phyloP scores from a whole-genome alignment of 257 asterid genomes.

The Gardenia jasminoides region DNA sequence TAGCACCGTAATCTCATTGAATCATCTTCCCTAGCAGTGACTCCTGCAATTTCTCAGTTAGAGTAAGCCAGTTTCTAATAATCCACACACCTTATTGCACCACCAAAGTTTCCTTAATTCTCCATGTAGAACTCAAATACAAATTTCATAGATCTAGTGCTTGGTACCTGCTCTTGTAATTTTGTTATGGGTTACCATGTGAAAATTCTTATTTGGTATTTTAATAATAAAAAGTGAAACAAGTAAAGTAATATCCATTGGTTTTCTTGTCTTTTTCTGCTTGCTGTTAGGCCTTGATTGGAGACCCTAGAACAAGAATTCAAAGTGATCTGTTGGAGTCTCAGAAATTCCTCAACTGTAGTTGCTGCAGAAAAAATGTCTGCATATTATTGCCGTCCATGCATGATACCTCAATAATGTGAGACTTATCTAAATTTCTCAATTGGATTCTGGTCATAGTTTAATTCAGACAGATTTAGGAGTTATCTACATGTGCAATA shows the following conservation, averaged over 20 bases:
- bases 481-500: not conserved
- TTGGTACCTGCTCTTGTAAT: not conserved
- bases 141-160: not conserved
- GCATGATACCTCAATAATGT: slow-evolving; percentile 84
- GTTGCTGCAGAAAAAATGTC: slow-evolving; percentile 66
- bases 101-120: not conserved
- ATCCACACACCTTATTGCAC: not conserved
- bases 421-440: slow-evolving; percentile 26
- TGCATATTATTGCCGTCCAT: slow-evolving; percentile 53
- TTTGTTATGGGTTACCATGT: not conserved
- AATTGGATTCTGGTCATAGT: slow-evolving; percentile 2
- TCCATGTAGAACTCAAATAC: too few relatives aligned
- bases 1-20: not conserved
- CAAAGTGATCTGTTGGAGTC: slow-evolving; percentile 86
- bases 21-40: not conserved
- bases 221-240: not conserved
- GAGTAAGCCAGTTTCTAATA: not conserved
- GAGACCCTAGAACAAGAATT: slow-evolving; percentile 94
- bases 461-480: not conserved
- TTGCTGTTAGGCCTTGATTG: slow-evolving; percentile 68
- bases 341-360: slow-evolving; percentile 59
- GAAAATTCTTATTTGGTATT: not conserved
- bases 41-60: not conserved
- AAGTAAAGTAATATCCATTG: not conserved
- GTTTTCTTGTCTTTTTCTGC: not conserved